Percentiles rank a stretch among this genome's conserved stretches.
phyloP scores from a whole-genome alignment of 805 yeast genomes.

The Candida morakotiae region DNA sequence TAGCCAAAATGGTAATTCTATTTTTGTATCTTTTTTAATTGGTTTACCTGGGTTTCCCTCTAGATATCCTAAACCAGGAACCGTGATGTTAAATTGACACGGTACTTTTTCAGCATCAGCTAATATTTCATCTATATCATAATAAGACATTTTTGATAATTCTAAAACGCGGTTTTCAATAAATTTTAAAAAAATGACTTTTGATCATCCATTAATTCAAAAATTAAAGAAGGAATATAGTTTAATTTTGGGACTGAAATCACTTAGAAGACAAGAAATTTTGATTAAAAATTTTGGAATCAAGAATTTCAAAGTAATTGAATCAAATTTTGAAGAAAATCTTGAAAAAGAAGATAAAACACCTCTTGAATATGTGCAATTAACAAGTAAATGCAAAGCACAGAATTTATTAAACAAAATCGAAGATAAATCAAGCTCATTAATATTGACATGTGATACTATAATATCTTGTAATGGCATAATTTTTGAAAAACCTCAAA shows the following conservation, averaged over 20 bases:
- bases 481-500: slow-evolving; percentile 75
- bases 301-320: slow-evolving; percentile 39
- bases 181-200: not conserved
- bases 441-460: slow-evolving; percentile 70
- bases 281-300: slow-evolving; percentile 53
- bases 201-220: slow-evolving; percentile 1
- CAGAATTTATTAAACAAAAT: slow-evolving; percentile 47
- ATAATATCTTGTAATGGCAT: slow-evolving; percentile 54
- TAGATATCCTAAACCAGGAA: slow-evolving; percentile 85
- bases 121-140: slow-evolving; percentile 72
- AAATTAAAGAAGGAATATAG: slow-evolving; percentile 6
- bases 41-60: slow-evolving; percentile 72
- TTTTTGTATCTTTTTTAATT: slow-evolving; percentile 53
- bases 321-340: slow-evolving; percentile 76
- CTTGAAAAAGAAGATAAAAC: slow-evolving; percentile 49
- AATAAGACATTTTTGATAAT: slow-evolving; percentile 35
- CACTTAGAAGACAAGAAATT: slow-evolving; percentile 79
- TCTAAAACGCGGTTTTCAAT: too few relatives aligned
- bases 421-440: slow-evolving; percentile 17
- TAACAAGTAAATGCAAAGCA: slow-evolving; percentile 70
- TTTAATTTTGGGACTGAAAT: slow-evolving; percentile 75
- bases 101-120: slow-evolving; percentile 75
- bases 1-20: slow-evolving; percentile 86
- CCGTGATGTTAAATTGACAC: slow-evolving; percentile 68
- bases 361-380: slow-evolving; percentile 55